Evolutionary conservation across 2,329 filamentous ascomycete genomes (phyloP).

Genomic region (Fonsecaea multimorphosa): DNA sequence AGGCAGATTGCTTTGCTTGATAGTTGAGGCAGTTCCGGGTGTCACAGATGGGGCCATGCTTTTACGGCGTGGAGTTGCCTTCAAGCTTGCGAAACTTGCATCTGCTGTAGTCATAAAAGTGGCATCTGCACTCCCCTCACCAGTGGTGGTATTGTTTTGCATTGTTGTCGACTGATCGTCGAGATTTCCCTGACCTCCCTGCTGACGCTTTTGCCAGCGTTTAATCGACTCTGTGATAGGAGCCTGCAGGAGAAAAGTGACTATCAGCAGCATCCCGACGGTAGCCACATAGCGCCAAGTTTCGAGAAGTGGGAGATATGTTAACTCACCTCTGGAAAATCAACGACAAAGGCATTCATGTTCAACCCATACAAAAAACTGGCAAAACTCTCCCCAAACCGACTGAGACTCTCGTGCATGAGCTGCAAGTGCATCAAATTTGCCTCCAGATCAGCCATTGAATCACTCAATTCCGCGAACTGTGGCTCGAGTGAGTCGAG

Average conservation of each 20-base stretch:
- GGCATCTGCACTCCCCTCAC: slow-evolving; percentile 26
- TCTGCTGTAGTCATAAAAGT: slow-evolving; percentile 34
- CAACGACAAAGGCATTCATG: slow-evolving; percentile 99
- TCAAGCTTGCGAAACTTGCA: slow-evolving; percentile 37
- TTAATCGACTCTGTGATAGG: slow-evolving; percentile 84
- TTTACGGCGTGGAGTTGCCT: slow-evolving; percentile 39
- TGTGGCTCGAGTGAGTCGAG: slow-evolving; percentile 84
- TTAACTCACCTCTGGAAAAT: slow-evolving; percentile 83
- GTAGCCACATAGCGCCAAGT: not conserved
- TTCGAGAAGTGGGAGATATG: not conserved
- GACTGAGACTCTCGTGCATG: slow-evolving; percentile 91
- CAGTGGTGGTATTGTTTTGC: not conserved
- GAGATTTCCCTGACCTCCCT: slow-evolving; percentile 11
- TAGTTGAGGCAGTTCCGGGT: slow-evolving; percentile 26
- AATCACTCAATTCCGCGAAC: slow-evolving; percentile 91
- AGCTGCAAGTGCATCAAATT: slow-evolving; percentile 98
- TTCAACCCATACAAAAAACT: slow-evolving; percentile 95
- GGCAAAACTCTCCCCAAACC: slow-evolving; percentile 95
- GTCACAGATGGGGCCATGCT: slow-evolving; percentile 30
- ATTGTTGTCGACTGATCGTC: slow-evolving; percentile 23
- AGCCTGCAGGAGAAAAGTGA: slow-evolving; percentile 58
- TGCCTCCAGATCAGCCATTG: slow-evolving; percentile 92
- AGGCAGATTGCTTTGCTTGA: slow-evolving; percentile 20
- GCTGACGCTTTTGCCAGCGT: slow-evolving; percentile 63
- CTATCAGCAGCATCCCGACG: slow-evolving; percentile 16